Evolutionary conservation across 2,329 filamentous ascomycete genomes (phyloP), one percentile per base, ranked within the genome.

Genomic region (Fusarium verticillioides): DNA sequence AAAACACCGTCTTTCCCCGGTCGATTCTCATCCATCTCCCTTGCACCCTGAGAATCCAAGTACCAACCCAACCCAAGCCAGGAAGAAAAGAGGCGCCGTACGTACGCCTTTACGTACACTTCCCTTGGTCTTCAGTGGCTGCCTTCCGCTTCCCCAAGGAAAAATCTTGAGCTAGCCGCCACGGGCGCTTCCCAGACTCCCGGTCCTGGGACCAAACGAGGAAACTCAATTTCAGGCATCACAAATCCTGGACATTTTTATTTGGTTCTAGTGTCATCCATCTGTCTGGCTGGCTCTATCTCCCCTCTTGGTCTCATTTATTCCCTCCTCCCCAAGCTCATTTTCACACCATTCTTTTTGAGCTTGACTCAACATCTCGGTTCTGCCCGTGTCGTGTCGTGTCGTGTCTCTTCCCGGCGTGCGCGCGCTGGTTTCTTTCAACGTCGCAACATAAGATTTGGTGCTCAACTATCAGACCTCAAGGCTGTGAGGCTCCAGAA

Each of bases 171-270:
- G 73, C 70, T 77, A 75, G 73, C 69, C 72, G 75, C 69, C 68
- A 74, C 75, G 75, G 72, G 74, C 74, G 74, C 68, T 69, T 75
- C 70, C 75, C 75, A 75, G 70, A 72, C 69, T 75, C 75, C 72
- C 46, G 74, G 75, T 72, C 64, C 72, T 71, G 56, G 73, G 67
- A 71, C 50, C 69, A 58, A 65, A 71, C 63, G 69, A 65, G 60
- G 66, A 75, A 77, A 77, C 70, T 77, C 72, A 78, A 75, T 74
- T 73, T 76, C 73, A 64, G 75, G 71, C 73, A 73, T 76, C 73
- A 54, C 58, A 74, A 67, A 64, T 69, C 71, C 65, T 53, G 53
- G 69, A 44, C 65, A 59, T 60, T 28, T 58, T 74, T 66, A 56
- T 74, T 74, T 42, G 67, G 71, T 69, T 62, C 62, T 74, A 71